Evolutionary conservation across 331 rosid genomes (phyloP).

Genomic region (Pyrus hybrid): DNA sequence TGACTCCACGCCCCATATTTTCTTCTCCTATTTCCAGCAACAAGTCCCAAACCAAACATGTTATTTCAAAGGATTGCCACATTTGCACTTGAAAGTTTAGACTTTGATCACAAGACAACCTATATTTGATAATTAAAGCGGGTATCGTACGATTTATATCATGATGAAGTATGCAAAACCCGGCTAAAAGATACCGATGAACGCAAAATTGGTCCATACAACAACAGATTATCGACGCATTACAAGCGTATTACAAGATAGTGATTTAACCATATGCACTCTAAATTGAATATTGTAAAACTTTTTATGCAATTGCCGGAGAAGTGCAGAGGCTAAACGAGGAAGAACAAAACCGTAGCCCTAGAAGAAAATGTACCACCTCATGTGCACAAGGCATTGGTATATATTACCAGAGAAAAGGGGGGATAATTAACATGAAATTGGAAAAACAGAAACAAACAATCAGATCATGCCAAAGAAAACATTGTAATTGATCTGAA

Average conservation of each 20-base stretch:
- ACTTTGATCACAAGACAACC: not conserved
- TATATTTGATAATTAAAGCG: not conserved
- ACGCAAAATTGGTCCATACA: not conserved
- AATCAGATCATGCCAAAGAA: not conserved
- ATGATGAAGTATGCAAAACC: not conserved
- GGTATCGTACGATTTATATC: not conserved
- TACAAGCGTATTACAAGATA: not conserved
- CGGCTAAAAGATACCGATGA: not conserved
- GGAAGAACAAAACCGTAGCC: not conserved
- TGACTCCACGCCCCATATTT: conserved; percentile 73
- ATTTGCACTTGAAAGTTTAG: not conserved
- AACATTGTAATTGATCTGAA: not conserved
- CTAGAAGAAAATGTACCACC: not conserved
- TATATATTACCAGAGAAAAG: not conserved
- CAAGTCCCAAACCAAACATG: not conserved
- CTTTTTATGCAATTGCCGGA: not conserved
- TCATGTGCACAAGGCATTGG: not conserved
- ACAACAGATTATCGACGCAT: not conserved
- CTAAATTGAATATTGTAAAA: not conserved
- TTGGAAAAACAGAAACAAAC: not conserved
- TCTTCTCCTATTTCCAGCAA: not conserved
- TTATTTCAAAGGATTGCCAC: not conserved
- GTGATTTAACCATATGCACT: not conserved
- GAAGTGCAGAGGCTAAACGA: not conserved
- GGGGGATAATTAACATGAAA: not conserved